phyloP scores from a whole-genome alignment of 164 flowering plant species.

The Piper betle region DNA sequence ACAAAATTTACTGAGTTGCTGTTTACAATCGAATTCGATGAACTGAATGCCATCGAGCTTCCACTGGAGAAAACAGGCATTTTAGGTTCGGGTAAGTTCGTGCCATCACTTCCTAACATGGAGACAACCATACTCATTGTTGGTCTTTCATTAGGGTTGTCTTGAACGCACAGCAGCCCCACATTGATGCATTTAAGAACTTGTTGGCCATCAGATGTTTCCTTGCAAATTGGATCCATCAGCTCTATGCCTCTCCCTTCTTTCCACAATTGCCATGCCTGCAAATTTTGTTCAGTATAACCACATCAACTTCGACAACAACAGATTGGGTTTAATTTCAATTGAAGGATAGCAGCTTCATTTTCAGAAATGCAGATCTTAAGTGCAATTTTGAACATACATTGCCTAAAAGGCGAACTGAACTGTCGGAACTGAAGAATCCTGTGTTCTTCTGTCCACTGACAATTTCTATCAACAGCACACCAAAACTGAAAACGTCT shows the following conservation, averaged over 20 bases:
- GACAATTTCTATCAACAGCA: background rate
- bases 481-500: background rate
- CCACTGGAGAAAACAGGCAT: constrained; percentile 14
- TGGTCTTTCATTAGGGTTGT: constrained; percentile 3
- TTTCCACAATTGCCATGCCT: constrained; percentile 4
- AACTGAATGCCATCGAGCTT: background rate
- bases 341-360: background rate
- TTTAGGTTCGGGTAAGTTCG: constrained; percentile 17
- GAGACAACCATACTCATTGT: background rate
- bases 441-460: background rate
- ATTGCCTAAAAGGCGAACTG: background rate
- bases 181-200: constrained; percentile 2
- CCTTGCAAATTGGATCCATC: background rate
- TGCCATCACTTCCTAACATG: constrained; percentile 13
- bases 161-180: constrained; percentile 4
- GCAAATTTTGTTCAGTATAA: background rate
- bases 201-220: background rate
- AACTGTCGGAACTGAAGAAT: background rate
- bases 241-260: constrained; percentile 1
- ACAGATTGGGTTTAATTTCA: background rate
- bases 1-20: background rate
- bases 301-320: background rate
- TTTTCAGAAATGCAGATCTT: background rate
- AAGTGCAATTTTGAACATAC: background rate
- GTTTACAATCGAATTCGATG: background rate